Conservation (phyloP, 2,329 filamentous ascomycete species). For the Aspergillus piperis region DNA sequence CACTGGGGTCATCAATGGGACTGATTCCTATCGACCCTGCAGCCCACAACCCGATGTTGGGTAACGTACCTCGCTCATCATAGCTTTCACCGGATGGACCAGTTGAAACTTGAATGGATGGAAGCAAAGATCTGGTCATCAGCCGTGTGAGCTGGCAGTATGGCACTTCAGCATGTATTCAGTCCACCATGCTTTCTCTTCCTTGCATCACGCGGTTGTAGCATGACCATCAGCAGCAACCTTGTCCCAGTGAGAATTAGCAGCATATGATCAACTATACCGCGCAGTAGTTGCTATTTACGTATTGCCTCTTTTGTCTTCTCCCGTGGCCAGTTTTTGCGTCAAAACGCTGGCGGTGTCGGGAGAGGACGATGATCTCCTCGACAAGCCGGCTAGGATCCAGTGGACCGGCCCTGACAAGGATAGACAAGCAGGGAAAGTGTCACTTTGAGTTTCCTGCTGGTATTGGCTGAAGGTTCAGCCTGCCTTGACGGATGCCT, state of each 20-base stretch:
- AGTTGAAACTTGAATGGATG: neutral
- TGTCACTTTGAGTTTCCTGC: neutral
- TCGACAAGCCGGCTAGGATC: neutral
- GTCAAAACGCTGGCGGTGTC: neutral
- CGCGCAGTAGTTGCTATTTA: constrained; percentile 11
- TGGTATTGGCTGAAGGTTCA: neutral
- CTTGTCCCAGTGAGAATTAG: constrained; percentile 6
- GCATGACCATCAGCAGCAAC: constrained; percentile 6
- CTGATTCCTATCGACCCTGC: neutral
- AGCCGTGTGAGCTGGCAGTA: neutral
- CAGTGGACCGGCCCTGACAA: neutral
- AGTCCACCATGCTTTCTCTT: constrained; percentile 4
- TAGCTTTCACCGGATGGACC: neutral
- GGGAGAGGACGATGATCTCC: neutral
- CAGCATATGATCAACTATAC: constrained; percentile 15
- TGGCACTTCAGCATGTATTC: constrained; percentile 4
- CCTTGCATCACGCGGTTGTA: constrained; percentile 15
- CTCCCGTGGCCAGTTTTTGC: neutral
- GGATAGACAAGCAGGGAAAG: neutral
- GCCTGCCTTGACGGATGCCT: neutral
- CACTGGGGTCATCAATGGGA: neutral
- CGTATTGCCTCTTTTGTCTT: constrained; percentile 9
- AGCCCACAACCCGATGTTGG: neutral
- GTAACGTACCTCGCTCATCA: neutral
- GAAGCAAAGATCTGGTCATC: neutral